These are phyloP conservation scores for Platanthera zijinensis DNA, from an alignment of 106 monocot species.

Conservation along the genomic window DNA sequence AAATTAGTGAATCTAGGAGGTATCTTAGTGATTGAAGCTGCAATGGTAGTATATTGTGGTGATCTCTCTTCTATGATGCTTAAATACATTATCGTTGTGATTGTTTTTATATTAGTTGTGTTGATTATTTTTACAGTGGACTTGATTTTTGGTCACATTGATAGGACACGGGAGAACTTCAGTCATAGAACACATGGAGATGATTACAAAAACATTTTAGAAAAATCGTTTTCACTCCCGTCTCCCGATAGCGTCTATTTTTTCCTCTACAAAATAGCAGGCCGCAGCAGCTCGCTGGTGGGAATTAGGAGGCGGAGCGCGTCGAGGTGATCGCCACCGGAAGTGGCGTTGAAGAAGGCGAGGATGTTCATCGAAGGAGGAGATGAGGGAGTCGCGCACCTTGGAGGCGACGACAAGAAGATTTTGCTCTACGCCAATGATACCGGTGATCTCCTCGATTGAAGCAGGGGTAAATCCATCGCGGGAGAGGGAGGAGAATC, in stretches of 20 bases:
- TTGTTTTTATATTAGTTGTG: no score
- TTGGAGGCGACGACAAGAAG: conserved; percentile 55
- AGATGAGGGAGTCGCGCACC: conserved; percentile 73
- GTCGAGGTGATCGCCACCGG: conserved; percentile 69
- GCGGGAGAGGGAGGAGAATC: conserved; percentile 43
- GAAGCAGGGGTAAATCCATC: conserved; percentile 78
- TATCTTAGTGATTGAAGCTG: no score
- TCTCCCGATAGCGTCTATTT: conserved; percentile 17
- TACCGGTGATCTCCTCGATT: conserved; percentile 84
- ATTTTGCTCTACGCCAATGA: conserved; percentile 86
- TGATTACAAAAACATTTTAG: no score
- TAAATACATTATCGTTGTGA: no score
- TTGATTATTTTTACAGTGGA: no score
- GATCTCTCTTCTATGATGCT: no score
- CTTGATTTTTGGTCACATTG: no score
- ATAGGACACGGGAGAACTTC: no score
- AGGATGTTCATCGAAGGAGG: conserved; percentile 25
- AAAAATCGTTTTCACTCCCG: no score
- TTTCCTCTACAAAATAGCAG: conserved; percentile 15
- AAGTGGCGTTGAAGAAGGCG: conserved; percentile 49
- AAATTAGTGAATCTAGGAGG: no score
- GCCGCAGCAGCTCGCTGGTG: conserved; percentile 53
- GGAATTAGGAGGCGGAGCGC: conserved; percentile 76
- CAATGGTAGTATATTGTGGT: no score
- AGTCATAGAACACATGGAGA: no score